Conservation (phyloP, 345 rosid species). For the Turritis glabra region DNA sequence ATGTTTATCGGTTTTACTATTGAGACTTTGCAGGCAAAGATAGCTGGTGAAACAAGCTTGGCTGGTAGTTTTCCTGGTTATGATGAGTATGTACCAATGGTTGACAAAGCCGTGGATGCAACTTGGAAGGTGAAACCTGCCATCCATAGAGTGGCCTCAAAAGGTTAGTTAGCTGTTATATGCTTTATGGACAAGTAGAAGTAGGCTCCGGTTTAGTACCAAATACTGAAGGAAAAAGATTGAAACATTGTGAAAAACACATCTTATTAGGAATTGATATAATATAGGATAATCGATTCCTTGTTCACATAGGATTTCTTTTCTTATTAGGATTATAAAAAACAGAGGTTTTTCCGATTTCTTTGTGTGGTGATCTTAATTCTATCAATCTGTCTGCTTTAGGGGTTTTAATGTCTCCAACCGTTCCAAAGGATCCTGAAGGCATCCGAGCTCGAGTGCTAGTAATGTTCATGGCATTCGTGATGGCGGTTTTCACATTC, state of each 20-base stretch:
- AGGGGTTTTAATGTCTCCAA: conserved; percentile 31
- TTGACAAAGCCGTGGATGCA: conserved; percentile 94
- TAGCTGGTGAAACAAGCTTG: conserved; percentile 65
- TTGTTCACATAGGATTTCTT: too few species aligned
- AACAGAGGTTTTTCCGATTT: background rate
- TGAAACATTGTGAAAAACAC: conserved; percentile 9
- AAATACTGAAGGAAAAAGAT: background rate
- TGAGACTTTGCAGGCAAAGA: conserved; percentile 63
- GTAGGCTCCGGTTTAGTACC: background rate
- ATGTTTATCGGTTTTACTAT: background rate
- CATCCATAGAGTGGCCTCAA: conserved; percentile 52
- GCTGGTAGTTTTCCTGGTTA: conserved; percentile 72
- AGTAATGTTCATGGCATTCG: conserved; percentile 52
- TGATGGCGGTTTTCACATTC: conserved; percentile 59
- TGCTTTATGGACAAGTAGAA: background rate
- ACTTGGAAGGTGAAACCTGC: conserved; percentile 75
- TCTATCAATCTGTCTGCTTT: background rate
- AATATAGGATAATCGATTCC: background rate
- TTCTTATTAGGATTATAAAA: background rate
- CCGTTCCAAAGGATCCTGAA: conserved; percentile 43
- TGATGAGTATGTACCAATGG: conserved; percentile 99
- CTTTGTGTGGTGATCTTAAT: conserved; percentile 9
- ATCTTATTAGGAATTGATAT: background rate
- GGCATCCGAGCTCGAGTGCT: conserved; percentile 52
- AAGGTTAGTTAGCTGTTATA: conserved; percentile 50